Conservation (phyloP, 192 early-diverging fungal species). For the Geranomyces variabilis region DNA sequence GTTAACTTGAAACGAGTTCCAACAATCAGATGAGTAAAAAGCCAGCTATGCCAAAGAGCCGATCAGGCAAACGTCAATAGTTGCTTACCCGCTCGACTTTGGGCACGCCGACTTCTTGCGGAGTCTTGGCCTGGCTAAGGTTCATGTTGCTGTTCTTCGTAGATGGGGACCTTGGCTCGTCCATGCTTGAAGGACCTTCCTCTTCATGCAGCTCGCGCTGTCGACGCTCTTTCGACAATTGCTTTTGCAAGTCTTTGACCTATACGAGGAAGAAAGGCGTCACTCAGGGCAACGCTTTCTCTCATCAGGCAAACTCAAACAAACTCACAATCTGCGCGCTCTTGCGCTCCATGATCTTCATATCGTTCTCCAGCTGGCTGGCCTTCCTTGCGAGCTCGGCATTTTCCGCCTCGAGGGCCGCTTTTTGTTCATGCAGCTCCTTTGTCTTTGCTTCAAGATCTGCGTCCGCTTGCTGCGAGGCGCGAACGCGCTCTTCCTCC, state of each 20-base stretch:
- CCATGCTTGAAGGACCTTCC: not conserved
- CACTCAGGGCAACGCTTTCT: too few relatives aligned
- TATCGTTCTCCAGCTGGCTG: slow-evolving; percentile 46
- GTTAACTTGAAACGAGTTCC: slow-evolving; percentile 45
- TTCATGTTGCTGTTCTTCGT: slow-evolving; percentile 20
- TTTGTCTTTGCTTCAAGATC: slow-evolving; percentile 15
- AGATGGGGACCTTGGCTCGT: slow-evolving; percentile 14
- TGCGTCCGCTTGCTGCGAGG: slow-evolving; percentile 5
- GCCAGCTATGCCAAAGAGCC: too few relatives aligned
- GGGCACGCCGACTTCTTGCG: slow-evolving; percentile 25
- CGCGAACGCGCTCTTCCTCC: slow-evolving; percentile 20
- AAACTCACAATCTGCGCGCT: slow-evolving; percentile 48
- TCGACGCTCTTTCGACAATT: slow-evolving; percentile 53
- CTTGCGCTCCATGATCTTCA: slow-evolving; percentile 48
- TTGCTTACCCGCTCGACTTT: slow-evolving; percentile 44
- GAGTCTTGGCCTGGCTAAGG: slow-evolving; percentile 6
- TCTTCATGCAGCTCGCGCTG: slow-evolving; percentile 28
- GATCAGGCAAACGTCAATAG: not conserved
- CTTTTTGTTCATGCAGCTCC: slow-evolving; percentile 22
- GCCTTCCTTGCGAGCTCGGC: slow-evolving; percentile 37
- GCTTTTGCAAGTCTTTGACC: slow-evolving; percentile 64
- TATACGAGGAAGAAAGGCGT: slow-evolving; percentile 3
- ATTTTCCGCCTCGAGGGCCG: slow-evolving; percentile 38
- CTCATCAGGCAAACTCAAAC: too few relatives aligned
- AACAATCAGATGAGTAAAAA: too few relatives aligned